Conservation (phyloP, 2,329 filamentous ascomycete species). For the Stagonosporopsis vannaccii region DNA sequence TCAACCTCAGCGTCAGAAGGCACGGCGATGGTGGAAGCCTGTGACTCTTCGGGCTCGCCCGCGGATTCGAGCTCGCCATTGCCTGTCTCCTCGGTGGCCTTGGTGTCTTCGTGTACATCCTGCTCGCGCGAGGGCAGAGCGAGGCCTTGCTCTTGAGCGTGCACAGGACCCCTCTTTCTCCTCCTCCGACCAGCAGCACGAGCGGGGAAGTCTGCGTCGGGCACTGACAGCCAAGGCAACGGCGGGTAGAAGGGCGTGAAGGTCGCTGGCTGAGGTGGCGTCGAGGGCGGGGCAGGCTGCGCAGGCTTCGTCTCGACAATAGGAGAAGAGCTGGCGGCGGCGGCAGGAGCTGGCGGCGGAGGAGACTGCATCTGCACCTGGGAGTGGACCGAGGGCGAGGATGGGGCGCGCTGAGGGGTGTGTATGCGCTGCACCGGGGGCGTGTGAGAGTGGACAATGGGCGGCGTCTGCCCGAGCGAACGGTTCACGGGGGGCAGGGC, state of each 20-base stretch:
- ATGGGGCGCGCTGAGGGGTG: slow-evolving; percentile 42
- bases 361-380: slow-evolving; percentile 44
- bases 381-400: slow-evolving; percentile 47
- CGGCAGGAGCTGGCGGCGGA: slow-evolving; percentile 40
- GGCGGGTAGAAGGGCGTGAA: slow-evolving; percentile 59
- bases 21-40: slow-evolving; percentile 54
- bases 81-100: slow-evolving; percentile 20
- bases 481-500: slow-evolving; percentile 58
- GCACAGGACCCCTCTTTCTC: slow-evolving; percentile 52
- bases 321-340: slow-evolving; percentile 3
- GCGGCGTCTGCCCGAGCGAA: slow-evolving; percentile 46
- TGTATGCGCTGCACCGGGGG: slow-evolving; percentile 43
- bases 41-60: slow-evolving; percentile 48
- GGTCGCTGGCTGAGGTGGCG: slow-evolving; percentile 31
- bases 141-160: slow-evolving; percentile 49
- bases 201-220: slow-evolving; percentile 62
- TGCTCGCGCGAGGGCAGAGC: slow-evolving; percentile 61
- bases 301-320: slow-evolving; percentile 27
- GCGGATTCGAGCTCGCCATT: slow-evolving; percentile 51
- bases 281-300: slow-evolving; percentile 21
- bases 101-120: slow-evolving; percentile 23
- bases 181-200: slow-evolving; percentile 56
- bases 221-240: slow-evolving; percentile 67
- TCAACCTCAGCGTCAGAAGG: slow-evolving; percentile 59
- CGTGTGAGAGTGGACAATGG: slow-evolving; percentile 47